These are phyloP conservation scores for Noccaea bulbosa DNA, from an alignment of 345 rosid genomes.

Conservation along the genomic window DNA sequence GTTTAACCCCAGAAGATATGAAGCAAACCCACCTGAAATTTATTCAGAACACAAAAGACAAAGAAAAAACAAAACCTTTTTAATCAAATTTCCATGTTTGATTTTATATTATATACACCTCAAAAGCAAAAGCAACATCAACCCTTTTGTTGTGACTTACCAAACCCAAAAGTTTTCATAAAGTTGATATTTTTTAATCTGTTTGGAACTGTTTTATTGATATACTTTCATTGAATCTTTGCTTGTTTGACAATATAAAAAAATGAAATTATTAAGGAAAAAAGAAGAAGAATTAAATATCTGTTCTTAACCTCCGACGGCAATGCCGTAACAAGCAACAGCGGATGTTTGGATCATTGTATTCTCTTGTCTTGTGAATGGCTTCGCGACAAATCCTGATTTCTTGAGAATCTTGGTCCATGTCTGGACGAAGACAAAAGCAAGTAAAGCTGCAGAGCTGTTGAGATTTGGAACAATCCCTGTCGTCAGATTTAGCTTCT, in stretches of 20 bases:
- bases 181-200: not conserved
- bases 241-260: slow-evolving; percentile 23
- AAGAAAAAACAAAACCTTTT: no score
- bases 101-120: slow-evolving; percentile 16
- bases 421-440: slow-evolving; percentile 70
- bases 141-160: slow-evolving; percentile 10
- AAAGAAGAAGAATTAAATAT: not conserved
- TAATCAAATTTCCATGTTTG: no score
- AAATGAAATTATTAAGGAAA: not conserved
- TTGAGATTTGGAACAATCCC: slow-evolving; percentile 79
- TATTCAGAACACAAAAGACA: not conserved
- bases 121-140: slow-evolving; percentile 35
- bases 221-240: slow-evolving; percentile 8
- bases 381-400: slow-evolving; percentile 65
- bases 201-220: slow-evolving; percentile 10
- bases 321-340: slow-evolving; percentile 89
- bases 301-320: slow-evolving; percentile 74
- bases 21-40: slow-evolving; percentile 87
- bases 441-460: slow-evolving; percentile 88
- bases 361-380: slow-evolving; percentile 91
- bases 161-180: slow-evolving; percentile 18
- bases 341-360: slow-evolving; percentile 96
- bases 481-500: slow-evolving; percentile 85
- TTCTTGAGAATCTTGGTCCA: slow-evolving; percentile 80
- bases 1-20: slow-evolving; percentile 85